Evolutionary conservation across 768 basidiomycete species (phyloP), one percentile per base, ranked within the genome.

Genomic region (Suillus variegatus): DNA sequence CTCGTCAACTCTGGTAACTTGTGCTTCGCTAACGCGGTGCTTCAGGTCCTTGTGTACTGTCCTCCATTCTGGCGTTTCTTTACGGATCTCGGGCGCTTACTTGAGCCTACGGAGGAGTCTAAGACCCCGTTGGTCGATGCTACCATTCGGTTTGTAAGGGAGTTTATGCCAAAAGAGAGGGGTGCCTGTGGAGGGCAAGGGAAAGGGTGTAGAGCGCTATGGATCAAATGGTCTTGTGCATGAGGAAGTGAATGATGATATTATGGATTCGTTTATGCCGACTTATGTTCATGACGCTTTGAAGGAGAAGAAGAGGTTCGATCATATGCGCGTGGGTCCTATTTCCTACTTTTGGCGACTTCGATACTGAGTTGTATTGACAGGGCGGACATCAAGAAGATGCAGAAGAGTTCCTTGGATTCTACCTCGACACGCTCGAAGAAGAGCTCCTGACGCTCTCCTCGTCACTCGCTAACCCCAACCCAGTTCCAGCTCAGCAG

Each of bases 341-440:
- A 49, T 38, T 70, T 44, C 32, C 32, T 6, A 58, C n/a, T 12
- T 44, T 10, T 61, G 9, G 47, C 13, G 64, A 44, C 35, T 55
- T 54, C 35, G 36, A 58, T 16, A 61, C 22, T 10, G 61, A 71
- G 51, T 44, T 63, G 67, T 40, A 6, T 56, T 68, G 25, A n/a
- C 20, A 94, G 86, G 88, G 93, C 44, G 95, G 95, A 0, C 93
- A 95, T 65, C 97, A 99, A 79, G 97, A 99, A 75, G 97, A 99
- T 65, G 97, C 96, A 12, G 96, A 99, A 76, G 97, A 99, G 77
- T 99, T 97, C 76, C 82, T 99, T n/a, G 97, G 97, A 4, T 98
- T 97, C 79, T 97, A 94, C 79, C 82, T 98, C 32, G 95, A 98
- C 71, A 93, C 95, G 0, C 80, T 99, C 6, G 94, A 97, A 75